Base-by-base conservation (phyloP, 345 rosid species). In the Hevea brasiliensis region DNA sequence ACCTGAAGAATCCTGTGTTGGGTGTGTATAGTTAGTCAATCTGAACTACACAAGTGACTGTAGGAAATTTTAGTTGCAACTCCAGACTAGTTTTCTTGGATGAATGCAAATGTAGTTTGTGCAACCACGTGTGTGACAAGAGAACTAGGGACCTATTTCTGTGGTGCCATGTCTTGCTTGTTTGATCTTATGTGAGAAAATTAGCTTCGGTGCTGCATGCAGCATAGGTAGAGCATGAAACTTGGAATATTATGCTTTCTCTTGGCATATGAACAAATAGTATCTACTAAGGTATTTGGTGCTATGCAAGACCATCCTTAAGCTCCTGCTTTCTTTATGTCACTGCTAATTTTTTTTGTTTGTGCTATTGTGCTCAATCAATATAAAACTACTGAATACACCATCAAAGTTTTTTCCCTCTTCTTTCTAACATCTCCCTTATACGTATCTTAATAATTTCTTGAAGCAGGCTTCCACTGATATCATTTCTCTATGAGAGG, bases 401-500 rank as follows among this genome's bases (percentile, higher is more conserved):
- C 8, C 35, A 20, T 48, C 18, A 7, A 24, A 21, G 17, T 55
- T 42, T 29, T 32, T 32, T 4, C 37, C 37, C 37, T 32, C 37
- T 32, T 32, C 37, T 50, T 26, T 45, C 44, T 67, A 21, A 27
- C 11, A 24, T 23, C 20, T 23, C 27, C 29, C 57, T 41, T 11
- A 56, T 56, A 7, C 65, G 11, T 65, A 35, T 20, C 12, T 68
- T 42, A 47, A 35, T 74, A 7, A 2, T 81, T 57, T 77, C 53
- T 79, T 65, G 77, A 51, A 72, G 67, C 77, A 91, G 98, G 84
- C 41, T 74, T 72, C 92, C 85, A 1, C 45, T 91, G 77, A 83
- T 94, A 59, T 89, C 97, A 3, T 91, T 83, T 79, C 83, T 92
- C 71, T 94, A 94, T 44, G 98, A 94, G 83, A 86, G 97, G 72